These are phyloP conservation scores for Candida dendrica DNA, from an alignment of 805 yeast genomes.

Conservation along the genomic window DNA sequence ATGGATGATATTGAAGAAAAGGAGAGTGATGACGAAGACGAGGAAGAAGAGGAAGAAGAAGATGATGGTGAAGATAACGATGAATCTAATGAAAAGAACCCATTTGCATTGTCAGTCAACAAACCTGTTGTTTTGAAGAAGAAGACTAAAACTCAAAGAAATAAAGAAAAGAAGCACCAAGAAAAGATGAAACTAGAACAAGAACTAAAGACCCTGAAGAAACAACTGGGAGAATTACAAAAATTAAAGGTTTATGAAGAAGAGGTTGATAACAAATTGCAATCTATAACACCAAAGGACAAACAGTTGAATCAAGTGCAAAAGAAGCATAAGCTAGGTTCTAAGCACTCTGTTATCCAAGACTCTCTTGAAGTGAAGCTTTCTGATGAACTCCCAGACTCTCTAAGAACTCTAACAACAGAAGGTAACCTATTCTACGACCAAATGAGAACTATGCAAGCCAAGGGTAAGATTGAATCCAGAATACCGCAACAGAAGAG, in stretches of 20 bases:
- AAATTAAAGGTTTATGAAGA: constrained; percentile 31
- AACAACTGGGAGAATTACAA: constrained; percentile 52
- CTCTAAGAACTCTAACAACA: constrained; percentile 76
- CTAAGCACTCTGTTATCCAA: constrained; percentile 39
- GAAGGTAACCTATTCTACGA: constrained; percentile 86
- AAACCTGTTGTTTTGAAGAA: constrained; percentile 59
- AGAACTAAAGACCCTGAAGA: constrained; percentile 53
- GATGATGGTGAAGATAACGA: constrained; percentile 26
- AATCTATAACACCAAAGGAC: constrained; percentile 13
- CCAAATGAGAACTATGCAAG: constrained; percentile 73
- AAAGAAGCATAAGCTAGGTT: constrained; percentile 33
- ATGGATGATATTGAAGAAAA: constrained; percentile 53
- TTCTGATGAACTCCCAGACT: constrained; percentile 81
- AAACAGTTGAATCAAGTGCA: constrained; percentile 21
- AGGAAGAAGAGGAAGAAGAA: constrained; percentile 21
- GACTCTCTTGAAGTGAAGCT: constrained; percentile 66
- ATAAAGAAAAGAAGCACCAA: constrained; percentile 56
- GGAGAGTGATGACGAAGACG: constrained; percentile 30
- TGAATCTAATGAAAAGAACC: constrained; percentile 31
- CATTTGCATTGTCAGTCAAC: constrained; percentile 56
- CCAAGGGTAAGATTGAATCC: constrained; percentile 80
- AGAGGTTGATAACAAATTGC: constrained; percentile 16
- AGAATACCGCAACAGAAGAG: constrained; percentile 60
- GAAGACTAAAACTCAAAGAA: constrained; percentile 75
- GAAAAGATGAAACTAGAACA: constrained; percentile 48